Conservation (phyloP, 2,329 filamentous ascomycete genomes). For the Phialocephala subalpina region DNA sequence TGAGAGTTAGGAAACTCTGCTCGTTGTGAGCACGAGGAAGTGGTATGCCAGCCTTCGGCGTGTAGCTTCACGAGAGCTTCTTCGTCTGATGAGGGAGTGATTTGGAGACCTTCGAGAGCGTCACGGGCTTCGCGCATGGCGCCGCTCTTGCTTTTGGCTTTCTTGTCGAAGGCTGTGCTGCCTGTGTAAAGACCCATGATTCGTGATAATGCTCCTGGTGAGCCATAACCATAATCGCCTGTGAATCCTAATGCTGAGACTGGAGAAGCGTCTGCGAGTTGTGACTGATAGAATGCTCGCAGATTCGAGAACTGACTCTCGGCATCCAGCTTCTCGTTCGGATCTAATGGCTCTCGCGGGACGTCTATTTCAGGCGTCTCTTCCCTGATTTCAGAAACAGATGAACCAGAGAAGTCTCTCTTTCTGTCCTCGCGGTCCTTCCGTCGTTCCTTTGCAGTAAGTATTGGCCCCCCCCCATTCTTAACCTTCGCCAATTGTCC, state of each 20-base stretch:
- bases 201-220: slow-evolving; percentile 81
- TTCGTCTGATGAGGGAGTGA: slow-evolving; percentile 62
- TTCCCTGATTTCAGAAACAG: slow-evolving; percentile 35
- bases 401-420: slow-evolving; percentile 32
- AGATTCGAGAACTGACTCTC: slow-evolving; percentile 79
- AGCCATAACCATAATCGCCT: slow-evolving; percentile 66
- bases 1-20: slow-evolving; percentile 54
- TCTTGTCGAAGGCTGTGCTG: slow-evolving; percentile 67
- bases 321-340: slow-evolving; percentile 56
- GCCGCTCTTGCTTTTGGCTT: slow-evolving; percentile 70
- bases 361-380: slow-evolving; percentile 44
- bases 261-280: slow-evolving; percentile 70
- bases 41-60: slow-evolving; percentile 68
- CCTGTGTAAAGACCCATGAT: slow-evolving; percentile 91
- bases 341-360: slow-evolving; percentile 44
- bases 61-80: slow-evolving; percentile 63
- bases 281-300: slow-evolving; percentile 81
- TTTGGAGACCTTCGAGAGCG: slow-evolving; percentile 74
- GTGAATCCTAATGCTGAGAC: slow-evolving; percentile 63
- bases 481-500: slow-evolving; percentile 78
- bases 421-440: slow-evolving; percentile 39
- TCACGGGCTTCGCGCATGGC: slow-evolving; percentile 83
- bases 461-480: slow-evolving; percentile 62
- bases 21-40: slow-evolving; percentile 62
- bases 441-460: slow-evolving; percentile 54